Percentiles rank a stretch among this genome's conserved stretches.
Conservation (phyloP, 1,284 basidiomycete genomes). For the Leccinum pachyderme region DNA sequence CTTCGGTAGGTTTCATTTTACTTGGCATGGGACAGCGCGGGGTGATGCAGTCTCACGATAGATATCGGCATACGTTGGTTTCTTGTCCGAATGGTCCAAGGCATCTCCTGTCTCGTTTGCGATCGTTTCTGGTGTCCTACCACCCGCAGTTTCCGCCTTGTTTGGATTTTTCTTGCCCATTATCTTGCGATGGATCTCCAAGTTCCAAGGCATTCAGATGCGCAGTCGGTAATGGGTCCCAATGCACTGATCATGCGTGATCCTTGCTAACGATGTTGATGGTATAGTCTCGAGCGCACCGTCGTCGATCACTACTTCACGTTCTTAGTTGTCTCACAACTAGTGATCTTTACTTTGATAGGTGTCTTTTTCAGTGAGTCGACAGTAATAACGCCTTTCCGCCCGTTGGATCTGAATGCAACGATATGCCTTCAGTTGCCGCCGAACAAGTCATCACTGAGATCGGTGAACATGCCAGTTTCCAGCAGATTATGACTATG, state of each 20-base stretch:
- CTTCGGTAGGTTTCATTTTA: constrained; percentile 49
- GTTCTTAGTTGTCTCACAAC: constrained; percentile 87
- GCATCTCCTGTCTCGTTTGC: constrained; percentile 64
- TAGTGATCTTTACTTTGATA: constrained; percentile 90
- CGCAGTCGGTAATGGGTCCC: constrained; percentile 40
- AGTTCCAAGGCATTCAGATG: constrained; percentile 79
- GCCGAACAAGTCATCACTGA: constrained; percentile 66
- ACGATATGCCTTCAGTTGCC: constrained; percentile 29
- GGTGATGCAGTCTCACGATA: constrained; percentile 26
- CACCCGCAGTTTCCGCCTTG: constrained; percentile 82
- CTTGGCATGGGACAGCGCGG: background rate
- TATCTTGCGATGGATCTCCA: constrained; percentile 81
- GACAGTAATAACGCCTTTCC: background rate
- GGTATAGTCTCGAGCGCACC: constrained; percentile 77
- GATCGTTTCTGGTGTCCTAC: constrained; percentile 83
- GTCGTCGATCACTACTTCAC: constrained; percentile 89
- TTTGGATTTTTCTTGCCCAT: constrained; percentile 88
- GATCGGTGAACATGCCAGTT: constrained; percentile 66
- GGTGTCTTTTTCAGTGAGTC: constrained; percentile 83
- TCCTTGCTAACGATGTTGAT: constrained; percentile 1
- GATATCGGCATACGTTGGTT: constrained; percentile 67
- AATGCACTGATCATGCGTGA: background rate
- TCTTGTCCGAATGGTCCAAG: constrained; percentile 67
- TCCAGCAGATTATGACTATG: constrained; percentile 63
- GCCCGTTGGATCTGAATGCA: background rate